These are phyloP conservation scores for Cryptococcus hybrid DNA, from an alignment of 1,284 basidiomycete species.

Conservation along the genomic window DNA sequence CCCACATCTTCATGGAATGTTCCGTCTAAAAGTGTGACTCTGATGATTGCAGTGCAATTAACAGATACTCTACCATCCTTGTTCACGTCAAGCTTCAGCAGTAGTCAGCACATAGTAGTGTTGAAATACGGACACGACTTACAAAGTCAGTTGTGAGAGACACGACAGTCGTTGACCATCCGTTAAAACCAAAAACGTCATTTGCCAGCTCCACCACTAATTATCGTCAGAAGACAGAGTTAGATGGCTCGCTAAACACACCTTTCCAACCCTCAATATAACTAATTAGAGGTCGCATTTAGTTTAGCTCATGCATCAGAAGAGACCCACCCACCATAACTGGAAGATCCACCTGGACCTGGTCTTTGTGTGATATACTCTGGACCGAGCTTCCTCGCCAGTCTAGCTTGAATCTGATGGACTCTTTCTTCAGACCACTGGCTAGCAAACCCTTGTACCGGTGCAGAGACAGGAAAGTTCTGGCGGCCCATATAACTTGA, in stretches of 20 bases:
- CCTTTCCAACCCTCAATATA: constrained; percentile 78
- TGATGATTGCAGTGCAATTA: constrained; percentile 79
- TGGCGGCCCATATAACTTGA: not conserved
- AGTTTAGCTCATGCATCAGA: not conserved
- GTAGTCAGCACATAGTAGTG: not conserved
- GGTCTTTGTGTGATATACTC: constrained; percentile 89
- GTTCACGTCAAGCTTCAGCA: constrained; percentile 58
- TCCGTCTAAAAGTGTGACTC: constrained; percentile 85
- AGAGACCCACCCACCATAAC: constrained; percentile 53
- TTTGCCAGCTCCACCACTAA: constrained; percentile 88
- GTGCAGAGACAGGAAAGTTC: not conserved
- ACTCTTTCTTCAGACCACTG: constrained; percentile 59
- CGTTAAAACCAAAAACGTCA: constrained; percentile 98
- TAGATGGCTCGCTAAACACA: constrained; percentile 7
- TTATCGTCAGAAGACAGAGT: too few species aligned
- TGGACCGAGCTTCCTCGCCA: constrained; percentile 86
- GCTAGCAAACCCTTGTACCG: constrained; percentile 20
- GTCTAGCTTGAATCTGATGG: constrained; percentile 72
- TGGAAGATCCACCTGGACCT: constrained; percentile 76
- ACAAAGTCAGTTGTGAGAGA: constrained; percentile 68
- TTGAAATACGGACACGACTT: constrained; percentile 16
- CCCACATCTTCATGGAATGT: constrained; percentile 91
- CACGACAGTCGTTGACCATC: constrained; percentile 87
- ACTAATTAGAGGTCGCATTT: constrained; percentile 2
- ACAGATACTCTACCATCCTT: constrained; percentile 68